phyloP scores from a whole-genome alignment of 1,284 basidiomycete species.

The Trichosporon sp. region DNA sequence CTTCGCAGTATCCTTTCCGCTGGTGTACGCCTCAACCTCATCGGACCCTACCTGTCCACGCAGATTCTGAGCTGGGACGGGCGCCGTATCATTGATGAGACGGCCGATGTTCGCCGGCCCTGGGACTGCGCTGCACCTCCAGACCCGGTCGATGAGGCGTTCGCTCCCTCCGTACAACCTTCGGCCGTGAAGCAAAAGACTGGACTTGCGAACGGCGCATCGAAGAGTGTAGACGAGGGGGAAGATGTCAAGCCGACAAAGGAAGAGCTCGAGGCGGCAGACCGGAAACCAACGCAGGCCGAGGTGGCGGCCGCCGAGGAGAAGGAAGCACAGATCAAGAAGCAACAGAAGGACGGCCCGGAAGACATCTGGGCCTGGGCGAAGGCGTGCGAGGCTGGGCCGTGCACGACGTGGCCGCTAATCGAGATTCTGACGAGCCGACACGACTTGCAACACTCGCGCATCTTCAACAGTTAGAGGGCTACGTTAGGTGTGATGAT shows the following conservation, averaged over 20 bases:
- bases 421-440: conserved; percentile 87
- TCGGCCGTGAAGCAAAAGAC: background rate
- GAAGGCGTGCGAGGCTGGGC: conserved; percentile 47
- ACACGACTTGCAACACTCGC: conserved; percentile 90
- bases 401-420: conserved; percentile 88
- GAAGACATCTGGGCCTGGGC: conserved; percentile 41
- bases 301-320: background rate
- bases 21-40: conserved; percentile 79
- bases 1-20: conserved; percentile 83
- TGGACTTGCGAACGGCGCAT: background rate
- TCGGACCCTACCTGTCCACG: conserved; percentile 91
- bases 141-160: background rate
- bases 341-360: background rate
- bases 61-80: conserved; percentile 74
- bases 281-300: background rate
- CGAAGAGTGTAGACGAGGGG: background rate
- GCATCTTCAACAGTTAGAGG: conserved; percentile 73
- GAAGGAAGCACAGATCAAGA: background rate
- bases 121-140: background rate
- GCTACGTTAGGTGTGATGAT: background rate
- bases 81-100: conserved; percentile 57
- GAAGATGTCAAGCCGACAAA: background rate
- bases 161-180: background rate
- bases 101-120: conserved; percentile 20
- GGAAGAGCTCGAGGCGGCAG: background rate